A percentile compares a stretch with the other conserved stretches of the same genome.
Conservation (phyloP, 495 filamentous ascomycete genomes). For the Penicilliopsis zonata region DNA sequence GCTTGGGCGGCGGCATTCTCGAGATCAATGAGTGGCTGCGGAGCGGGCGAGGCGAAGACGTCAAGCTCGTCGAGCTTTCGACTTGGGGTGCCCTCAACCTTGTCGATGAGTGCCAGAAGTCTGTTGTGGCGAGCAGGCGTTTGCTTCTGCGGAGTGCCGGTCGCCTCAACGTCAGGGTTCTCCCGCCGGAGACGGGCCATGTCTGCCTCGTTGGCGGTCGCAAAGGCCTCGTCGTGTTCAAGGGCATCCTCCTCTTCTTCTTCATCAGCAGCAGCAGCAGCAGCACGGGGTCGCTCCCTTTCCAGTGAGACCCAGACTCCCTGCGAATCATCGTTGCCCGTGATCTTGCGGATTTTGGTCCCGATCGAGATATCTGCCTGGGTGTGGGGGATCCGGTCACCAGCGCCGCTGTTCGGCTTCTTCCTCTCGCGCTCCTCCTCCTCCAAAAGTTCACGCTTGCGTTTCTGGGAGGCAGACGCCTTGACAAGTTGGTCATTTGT, state of each 20-base stretch:
- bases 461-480: conserved; percentile 19
- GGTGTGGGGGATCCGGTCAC: conserved; percentile 45
- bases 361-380: conserved; percentile 44
- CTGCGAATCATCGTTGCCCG: conserved; percentile 26
- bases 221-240: conserved; percentile 9
- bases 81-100: conserved; percentile 7
- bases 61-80: not conserved
- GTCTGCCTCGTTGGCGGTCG: conserved; percentile 16
- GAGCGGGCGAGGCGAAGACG: conserved; percentile 2
- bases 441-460: conserved; percentile 30
- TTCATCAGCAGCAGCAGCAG: too few species aligned
- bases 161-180: conserved; percentile 18
- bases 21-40: conserved; percentile 16
- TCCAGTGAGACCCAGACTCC: conserved; percentile 32
- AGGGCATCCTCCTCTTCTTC: conserved; percentile 37
- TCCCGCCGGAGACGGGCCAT: conserved; percentile 26
- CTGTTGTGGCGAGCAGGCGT: conserved; percentile 7
- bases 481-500: conserved; percentile 14
- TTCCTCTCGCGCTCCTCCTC: conserved; percentile 22
- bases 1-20: conserved; percentile 11
- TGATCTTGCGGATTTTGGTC: conserved; percentile 42
- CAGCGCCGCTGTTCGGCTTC: conserved; percentile 43
- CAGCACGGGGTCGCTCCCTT: conserved; percentile 26
- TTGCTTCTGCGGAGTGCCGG: conserved; percentile 18
- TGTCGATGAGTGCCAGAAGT: conserved; percentile 6